Conservation (phyloP, 257 asterid species). For the Nyctanthes arbortristis region DNA sequence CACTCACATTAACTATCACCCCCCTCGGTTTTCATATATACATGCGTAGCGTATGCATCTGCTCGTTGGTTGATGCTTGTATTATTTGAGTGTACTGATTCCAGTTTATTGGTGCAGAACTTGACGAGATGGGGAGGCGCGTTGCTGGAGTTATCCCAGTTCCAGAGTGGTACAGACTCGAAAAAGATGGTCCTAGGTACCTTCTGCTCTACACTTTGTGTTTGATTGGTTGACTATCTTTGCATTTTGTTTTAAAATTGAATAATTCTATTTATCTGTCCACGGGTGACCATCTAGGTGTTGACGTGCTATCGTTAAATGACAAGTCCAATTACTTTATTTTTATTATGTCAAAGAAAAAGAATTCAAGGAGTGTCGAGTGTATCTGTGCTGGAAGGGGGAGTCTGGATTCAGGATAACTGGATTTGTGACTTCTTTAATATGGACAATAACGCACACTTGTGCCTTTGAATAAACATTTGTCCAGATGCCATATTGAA, state of each 20-base stretch:
- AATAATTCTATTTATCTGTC: too few species aligned
- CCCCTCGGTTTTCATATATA: background rate
- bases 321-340: background rate
- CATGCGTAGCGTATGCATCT: background rate
- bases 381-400: background rate
- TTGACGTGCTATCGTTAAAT: background rate
- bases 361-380: background rate
- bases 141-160: constrained; percentile 83
- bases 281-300: too few species aligned
- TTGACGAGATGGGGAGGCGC: constrained; percentile 93
- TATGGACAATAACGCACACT: background rate
- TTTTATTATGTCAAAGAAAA: background rate
- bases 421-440: background rate
- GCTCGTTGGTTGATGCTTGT: background rate
- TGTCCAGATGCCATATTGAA: constrained; percentile 70
- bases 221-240: background rate
- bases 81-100: background rate
- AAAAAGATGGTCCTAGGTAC: constrained; percentile 77
- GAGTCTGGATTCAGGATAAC: too few species aligned
- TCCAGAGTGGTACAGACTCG: constrained; percentile 69
- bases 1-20: background rate
- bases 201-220: background rate
- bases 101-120: constrained; percentile 48
- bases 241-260: background rate
- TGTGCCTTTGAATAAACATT: constrained; percentile 8